phyloP scores from a whole-genome alignment of 1,284 basidiomycete genomes.

The Pseudozyma pruni region DNA sequence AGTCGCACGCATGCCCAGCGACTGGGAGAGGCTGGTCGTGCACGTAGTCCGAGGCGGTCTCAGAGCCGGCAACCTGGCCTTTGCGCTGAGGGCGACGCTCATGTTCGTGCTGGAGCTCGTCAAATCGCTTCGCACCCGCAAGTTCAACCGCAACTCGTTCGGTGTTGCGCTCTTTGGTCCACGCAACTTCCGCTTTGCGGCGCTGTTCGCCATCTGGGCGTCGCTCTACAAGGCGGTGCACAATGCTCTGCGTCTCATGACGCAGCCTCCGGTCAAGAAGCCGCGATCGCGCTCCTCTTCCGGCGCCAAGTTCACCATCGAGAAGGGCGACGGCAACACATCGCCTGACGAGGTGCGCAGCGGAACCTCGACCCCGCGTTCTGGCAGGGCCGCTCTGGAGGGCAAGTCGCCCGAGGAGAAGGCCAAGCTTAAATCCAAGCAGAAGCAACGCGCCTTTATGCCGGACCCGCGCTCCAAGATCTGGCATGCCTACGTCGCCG shows the following conservation, averaged over 20 bases:
- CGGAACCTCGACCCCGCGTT: constrained; percentile 54
- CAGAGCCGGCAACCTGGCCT: constrained; percentile 60
- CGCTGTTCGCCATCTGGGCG: constrained; percentile 63
- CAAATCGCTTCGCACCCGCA: constrained; percentile 55
- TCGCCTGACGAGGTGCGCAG: constrained; percentile 27
- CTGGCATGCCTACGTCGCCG: constrained; percentile 91
- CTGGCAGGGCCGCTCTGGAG: constrained; percentile 43
- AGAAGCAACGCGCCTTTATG: constrained; percentile 59
- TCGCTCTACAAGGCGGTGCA: constrained; percentile 63
- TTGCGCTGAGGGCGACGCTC: constrained; percentile 57
- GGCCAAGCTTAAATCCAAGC: constrained; percentile 48
- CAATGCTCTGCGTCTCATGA: constrained; percentile 63
- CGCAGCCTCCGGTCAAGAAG: constrained; percentile 40
- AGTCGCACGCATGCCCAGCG: constrained; percentile 54
- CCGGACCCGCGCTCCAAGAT: constrained; percentile 69
- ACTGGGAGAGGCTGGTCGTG: constrained; percentile 65
- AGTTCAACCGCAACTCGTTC: constrained; percentile 37
- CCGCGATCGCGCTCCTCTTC: constrained; percentile 23
- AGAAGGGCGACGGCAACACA: constrained; percentile 10
- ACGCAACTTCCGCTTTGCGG: constrained; percentile 60
- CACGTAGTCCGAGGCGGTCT: constrained; percentile 61
- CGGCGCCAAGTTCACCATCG: constrained; percentile 6
- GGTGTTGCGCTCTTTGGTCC: constrained; percentile 52
- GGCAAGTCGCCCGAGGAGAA: constrained; percentile 52
- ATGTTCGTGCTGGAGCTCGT: constrained; percentile 60